phyloP scores from a whole-genome alignment of 441 rosid species.

The Erodium moschatum region DNA sequence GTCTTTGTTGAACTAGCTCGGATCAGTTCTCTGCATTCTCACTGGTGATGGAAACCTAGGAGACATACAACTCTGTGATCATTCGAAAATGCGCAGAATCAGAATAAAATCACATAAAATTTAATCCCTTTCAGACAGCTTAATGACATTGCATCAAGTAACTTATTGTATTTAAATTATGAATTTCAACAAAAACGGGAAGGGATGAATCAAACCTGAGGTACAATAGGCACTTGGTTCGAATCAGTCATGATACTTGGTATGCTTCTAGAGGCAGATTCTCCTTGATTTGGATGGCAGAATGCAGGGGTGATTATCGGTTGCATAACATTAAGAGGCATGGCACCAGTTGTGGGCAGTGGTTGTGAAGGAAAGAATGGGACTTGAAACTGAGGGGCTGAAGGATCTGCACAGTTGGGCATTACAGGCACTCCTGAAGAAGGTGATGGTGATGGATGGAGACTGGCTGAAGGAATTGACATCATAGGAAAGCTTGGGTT shows the following conservation, averaged over 20 bases:
- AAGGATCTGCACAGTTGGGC: too few relatives aligned
- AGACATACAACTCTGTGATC: background rate
- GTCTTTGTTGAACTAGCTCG: background rate
- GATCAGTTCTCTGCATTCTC: too few relatives aligned
- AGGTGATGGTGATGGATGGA: background rate
- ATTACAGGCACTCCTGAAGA: background rate
- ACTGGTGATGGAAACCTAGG: background rate
- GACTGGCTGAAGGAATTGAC: background rate
- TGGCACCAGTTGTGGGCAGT: background rate
- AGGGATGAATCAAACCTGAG: background rate
- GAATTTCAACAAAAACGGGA: background rate
- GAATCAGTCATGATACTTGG: background rate
- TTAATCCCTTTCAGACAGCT: too few relatives aligned
- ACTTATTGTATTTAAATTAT: too few relatives aligned
- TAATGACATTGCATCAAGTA: too few relatives aligned
- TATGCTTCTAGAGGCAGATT: background rate
- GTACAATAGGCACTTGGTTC: too few relatives aligned
- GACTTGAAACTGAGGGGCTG: background rate
- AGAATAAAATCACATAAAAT: background rate
- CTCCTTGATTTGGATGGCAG: constrained; percentile 9
- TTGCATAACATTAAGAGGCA: constrained; percentile 1
- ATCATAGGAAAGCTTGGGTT: background rate
- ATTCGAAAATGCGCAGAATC: background rate
- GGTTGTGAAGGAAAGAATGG: too few relatives aligned
- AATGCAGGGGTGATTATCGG: constrained; percentile 2